Conservation (phyloP, 2,329 filamentous ascomycete species). For the Colletotrichum filicis region DNA sequence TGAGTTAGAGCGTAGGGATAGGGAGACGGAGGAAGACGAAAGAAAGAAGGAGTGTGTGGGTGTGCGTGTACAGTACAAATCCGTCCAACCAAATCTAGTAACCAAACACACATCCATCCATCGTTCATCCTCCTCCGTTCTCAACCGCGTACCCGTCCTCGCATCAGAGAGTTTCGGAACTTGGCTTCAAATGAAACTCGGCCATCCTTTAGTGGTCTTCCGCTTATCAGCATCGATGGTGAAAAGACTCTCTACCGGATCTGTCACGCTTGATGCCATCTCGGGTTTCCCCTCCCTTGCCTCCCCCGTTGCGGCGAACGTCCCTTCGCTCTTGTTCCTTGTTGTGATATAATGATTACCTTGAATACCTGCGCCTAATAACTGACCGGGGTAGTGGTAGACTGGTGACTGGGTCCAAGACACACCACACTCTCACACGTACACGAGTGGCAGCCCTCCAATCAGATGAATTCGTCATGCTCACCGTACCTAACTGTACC, state of each 20-base stretch:
- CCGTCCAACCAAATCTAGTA: slow-evolving; percentile 21
- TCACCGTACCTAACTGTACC: slow-evolving; percentile 16
- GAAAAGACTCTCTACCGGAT: neutral
- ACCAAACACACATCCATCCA: neutral
- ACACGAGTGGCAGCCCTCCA: slow-evolving; percentile 12
- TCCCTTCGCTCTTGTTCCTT: neutral
- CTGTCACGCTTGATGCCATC: neutral
- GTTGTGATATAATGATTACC: slow-evolving; percentile 26
- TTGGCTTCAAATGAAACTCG: slow-evolving; percentile 31
- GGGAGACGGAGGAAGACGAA: neutral
- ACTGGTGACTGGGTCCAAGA: slow-evolving; percentile 16
- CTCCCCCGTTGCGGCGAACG: neutral
- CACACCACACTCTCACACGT: slow-evolving; percentile 5
- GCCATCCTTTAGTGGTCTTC: slow-evolving; percentile 3
- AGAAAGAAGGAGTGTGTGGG: neutral
- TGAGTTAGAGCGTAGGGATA: neutral
- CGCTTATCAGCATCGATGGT: neutral
- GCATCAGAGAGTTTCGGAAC: slow-evolving; percentile 28
- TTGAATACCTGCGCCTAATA: slow-evolving; percentile 8
- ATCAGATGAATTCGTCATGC: slow-evolving; percentile 15
- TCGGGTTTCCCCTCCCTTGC: neutral
- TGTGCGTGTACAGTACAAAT: slow-evolving; percentile 10
- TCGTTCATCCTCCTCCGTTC: slow-evolving; percentile 10
- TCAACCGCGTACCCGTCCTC: neutral
- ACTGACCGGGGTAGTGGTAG: slow-evolving; percentile 13